Conservation (phyloP, 2,329 filamentous ascomycete species). For the Ceratocystis lukuohia region DNA sequence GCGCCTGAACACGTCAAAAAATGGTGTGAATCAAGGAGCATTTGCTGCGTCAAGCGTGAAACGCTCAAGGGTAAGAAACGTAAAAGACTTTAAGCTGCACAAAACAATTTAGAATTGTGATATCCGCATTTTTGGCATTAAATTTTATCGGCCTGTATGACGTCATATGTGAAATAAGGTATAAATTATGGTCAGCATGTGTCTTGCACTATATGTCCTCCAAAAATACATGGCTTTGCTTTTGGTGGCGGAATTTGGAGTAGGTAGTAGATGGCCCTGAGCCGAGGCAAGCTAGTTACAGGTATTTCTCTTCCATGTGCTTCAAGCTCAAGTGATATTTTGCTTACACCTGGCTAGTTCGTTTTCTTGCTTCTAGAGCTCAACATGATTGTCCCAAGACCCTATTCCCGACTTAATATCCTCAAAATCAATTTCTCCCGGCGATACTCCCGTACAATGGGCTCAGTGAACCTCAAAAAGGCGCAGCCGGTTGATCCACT, state of each 20-base stretch:
- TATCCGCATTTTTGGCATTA: background rate
- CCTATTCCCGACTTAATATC: background rate
- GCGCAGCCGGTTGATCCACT: background rate
- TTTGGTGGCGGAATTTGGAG: background rate
- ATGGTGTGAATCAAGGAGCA: slow-evolving; percentile 79
- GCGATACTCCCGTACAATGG: background rate
- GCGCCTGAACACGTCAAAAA: slow-evolving; percentile 55
- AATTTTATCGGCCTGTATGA: background rate
- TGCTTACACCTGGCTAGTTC: background rate
- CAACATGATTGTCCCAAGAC: background rate
- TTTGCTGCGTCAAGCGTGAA: slow-evolving; percentile 68
- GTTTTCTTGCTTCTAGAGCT: background rate
- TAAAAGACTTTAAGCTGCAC: slow-evolving; percentile 31
- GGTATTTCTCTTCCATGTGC: background rate
- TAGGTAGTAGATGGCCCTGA: background rate
- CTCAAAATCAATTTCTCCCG: no score
- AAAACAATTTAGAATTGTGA: background rate
- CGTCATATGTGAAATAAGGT: background rate
- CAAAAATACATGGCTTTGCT: background rate
- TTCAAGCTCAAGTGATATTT: background rate
- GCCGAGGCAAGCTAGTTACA: background rate
- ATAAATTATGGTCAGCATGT: background rate
- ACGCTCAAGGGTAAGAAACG: slow-evolving; percentile 39
- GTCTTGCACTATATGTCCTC: background rate
- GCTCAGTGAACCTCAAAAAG: slow-evolving; percentile 4